These are phyloP conservation scores for Gossypium gossypioides DNA, from an alignment of 441 rosid genomes.

Conservation along the genomic window DNA sequence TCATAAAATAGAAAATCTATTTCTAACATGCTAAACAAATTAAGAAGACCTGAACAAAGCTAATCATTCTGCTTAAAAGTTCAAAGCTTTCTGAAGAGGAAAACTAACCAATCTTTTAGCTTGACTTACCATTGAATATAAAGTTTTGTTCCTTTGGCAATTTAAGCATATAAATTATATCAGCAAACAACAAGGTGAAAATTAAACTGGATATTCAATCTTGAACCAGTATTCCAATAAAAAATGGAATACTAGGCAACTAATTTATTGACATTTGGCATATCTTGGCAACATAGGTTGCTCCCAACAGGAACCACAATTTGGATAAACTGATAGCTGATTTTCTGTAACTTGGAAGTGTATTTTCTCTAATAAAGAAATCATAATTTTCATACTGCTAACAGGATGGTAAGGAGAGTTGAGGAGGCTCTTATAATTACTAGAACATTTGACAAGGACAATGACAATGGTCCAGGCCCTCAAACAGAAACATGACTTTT, in stretches of 20 bases:
- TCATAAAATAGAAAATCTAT: not conserved
- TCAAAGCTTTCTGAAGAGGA: not conserved
- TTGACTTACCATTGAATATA: not conserved
- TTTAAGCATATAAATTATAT: not conserved
- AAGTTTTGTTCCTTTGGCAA: not conserved
- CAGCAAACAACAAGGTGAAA: not conserved
- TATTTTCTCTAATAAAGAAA: not conserved
- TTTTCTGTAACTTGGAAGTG: not conserved
- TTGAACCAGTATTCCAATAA: not conserved
- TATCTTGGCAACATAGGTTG: not conserved
- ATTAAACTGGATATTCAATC: not conserved
- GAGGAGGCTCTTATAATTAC: not conserved
- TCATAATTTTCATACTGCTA: not conserved
- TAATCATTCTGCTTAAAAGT: not conserved
- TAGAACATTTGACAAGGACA: not conserved
- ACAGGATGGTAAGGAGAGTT: not conserved
- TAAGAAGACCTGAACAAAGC: not conserved
- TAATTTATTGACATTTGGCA: not conserved
- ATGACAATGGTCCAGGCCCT: not conserved
- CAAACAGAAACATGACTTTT: not conserved
- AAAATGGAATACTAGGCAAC: not conserved
- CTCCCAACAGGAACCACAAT: not conserved
- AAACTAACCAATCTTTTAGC: not conserved
- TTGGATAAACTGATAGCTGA: not conserved
- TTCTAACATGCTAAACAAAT: not conserved